A percentile compares a stretch with the other conserved stretches of the same genome.
These are phyloP conservation scores for Graphium sp. DNA, from an alignment of 2,329 filamentous ascomycete genomes.

Conservation along the genomic window DNA sequence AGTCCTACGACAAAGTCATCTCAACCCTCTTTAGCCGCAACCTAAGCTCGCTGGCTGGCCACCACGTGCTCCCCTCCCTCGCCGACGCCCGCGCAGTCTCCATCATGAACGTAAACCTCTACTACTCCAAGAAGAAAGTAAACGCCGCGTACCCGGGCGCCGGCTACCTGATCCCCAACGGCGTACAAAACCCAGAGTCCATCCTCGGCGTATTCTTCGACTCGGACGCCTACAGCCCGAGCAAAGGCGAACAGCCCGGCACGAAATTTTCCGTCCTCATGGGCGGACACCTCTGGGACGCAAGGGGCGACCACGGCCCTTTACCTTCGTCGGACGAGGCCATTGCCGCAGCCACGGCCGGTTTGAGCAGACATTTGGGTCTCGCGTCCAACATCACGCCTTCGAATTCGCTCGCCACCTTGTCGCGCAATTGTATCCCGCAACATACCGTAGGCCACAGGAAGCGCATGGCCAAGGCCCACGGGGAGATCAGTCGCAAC, in stretches of 20 bases:
- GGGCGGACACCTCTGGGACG: slow-evolving; percentile 83
- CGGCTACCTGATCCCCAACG: slow-evolving; percentile 78
- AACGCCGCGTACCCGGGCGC: slow-evolving; percentile 52
- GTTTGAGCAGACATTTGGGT: slow-evolving; percentile 51
- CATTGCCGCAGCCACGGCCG: slow-evolving; percentile 47
- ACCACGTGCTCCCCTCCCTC: slow-evolving; percentile 26
- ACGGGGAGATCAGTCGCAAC: slow-evolving; percentile 30
- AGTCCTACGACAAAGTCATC: slow-evolving; percentile 41
- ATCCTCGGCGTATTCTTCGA: slow-evolving; percentile 90
- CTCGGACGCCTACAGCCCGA: slow-evolving; percentile 36
- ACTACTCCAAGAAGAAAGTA: slow-evolving; percentile 50
- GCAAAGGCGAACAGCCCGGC: slow-evolving; percentile 39
- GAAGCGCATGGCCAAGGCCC: slow-evolving; percentile 37
- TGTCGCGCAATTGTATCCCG: slow-evolving; percentile 61
- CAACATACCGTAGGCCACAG: slow-evolving; percentile 76
- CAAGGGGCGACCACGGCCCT: slow-evolving; percentile 20
- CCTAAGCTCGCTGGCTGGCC: slow-evolving; percentile 14
- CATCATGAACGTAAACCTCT: slow-evolving; percentile 87
- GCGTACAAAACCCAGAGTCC: slow-evolving; percentile 63
- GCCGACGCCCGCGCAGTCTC: slow-evolving; percentile 47
- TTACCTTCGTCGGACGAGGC: slow-evolving; percentile 48
- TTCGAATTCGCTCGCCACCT: slow-evolving; percentile 38
- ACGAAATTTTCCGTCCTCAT: slow-evolving; percentile 92
- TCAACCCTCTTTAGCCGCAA: slow-evolving; percentile 41
- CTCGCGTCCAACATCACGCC: slow-evolving; percentile 34